Base-by-base conservation (phyloP, 441 rosid species). In the Erodium texanum region DNA sequence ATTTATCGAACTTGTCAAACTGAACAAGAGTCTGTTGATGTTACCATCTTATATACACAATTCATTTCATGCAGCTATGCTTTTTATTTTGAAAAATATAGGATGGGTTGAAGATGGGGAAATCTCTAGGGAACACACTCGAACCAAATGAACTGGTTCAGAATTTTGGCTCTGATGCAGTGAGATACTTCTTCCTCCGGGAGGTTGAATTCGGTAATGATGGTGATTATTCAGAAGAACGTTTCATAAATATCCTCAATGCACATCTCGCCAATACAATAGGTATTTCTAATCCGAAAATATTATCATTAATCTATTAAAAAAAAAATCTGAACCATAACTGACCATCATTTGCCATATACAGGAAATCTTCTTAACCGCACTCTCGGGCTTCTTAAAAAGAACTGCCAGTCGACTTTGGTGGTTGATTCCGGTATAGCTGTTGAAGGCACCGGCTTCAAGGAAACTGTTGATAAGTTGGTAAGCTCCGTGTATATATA, bases 101-200 rank as follows among this genome's bases (percentile, higher is more conserved):
- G 99, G 99, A 93, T 75, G 99, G 96, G 69, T 78, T 89, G 96
- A 91, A 93, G 90, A 93, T 93, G 99, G 99, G 99, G 59, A 93
- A 93, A 76, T 89, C 99, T 2, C 79, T 93, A 38, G 99, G 99
- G 45, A 93, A 91, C 67, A 88, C 99, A 7, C 72, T 89, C 65
- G 99, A 93, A 74, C 97, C 99, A n/a, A 85, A 84, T 66, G 89
- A 91, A 65, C 67, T 93, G 82, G 90, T 91, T 79, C 80, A 76
- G 61, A 93, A 77, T 74, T 93, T 90, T 75, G 96, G 99, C 19
- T 68, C 89, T 65, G 97, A 91, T 68, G 99, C 99, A 5, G 90
- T 93, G 62, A 82, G 97, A 76, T 91, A 93, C 78, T 93, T 93
- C 87, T 88, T 91, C 79, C 82, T 91, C 63, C 80, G 86, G 63